These are phyloP conservation scores for Mortierella sp. DNA, from an alignment of 371 early-diverging fungal genomes.

Conservation along the genomic window DNA sequence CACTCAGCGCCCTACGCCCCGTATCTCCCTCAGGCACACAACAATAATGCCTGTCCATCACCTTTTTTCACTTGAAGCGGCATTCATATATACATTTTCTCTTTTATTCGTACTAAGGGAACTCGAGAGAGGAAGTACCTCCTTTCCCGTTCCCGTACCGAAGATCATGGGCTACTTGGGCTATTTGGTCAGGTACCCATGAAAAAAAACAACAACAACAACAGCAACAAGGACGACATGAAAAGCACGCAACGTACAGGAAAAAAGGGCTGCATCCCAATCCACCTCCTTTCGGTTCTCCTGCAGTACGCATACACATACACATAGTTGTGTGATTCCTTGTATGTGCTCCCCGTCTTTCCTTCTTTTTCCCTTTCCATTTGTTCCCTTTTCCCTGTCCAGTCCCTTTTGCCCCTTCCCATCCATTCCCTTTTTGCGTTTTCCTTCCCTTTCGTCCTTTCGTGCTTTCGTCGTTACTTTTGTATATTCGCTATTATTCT, in stretches of 20 bases:
- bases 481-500: neutral
- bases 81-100: neutral
- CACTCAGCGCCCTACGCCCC: slow-evolving; percentile 47
- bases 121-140: neutral
- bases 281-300: neutral
- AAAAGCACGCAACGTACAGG: slow-evolving; percentile 5
- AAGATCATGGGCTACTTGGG: slow-evolving; percentile 11
- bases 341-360: neutral
- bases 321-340: neutral
- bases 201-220: neutral
- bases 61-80: neutral
- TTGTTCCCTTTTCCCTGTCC: neutral
- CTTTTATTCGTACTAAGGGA: slow-evolving; percentile 1
- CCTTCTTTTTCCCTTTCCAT: neutral
- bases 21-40: slow-evolving; percentile 24
- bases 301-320: slow-evolving; percentile 3
- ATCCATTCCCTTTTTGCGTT: neutral
- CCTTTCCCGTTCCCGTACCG: slow-evolving; percentile 12
- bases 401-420: neutral
- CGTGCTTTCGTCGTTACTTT: neutral
- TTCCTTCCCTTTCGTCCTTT: neutral
- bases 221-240: neutral
- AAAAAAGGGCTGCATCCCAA: slow-evolving; percentile 1
- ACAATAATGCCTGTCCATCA: neutral
- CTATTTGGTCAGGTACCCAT: slow-evolving; percentile 2